A percentile compares a stretch with the other conserved stretches of the same genome.
These are phyloP conservation scores for Ustilago loliicola DNA, from an alignment of 1,284 basidiomycete species.

Conservation along the genomic window DNA sequence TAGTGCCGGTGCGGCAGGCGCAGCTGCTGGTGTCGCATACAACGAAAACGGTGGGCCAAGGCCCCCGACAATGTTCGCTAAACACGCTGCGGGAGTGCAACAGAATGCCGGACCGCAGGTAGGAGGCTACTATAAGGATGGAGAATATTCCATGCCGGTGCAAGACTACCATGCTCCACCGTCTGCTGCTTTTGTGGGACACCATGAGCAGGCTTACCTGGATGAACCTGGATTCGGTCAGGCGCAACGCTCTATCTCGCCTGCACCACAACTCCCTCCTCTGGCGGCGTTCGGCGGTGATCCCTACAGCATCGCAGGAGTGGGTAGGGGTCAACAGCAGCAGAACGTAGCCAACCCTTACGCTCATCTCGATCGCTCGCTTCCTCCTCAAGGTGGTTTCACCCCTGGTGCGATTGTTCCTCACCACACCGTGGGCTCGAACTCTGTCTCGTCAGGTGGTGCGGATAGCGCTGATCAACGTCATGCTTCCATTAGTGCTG, in stretches of 20 bases:
- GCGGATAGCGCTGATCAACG: slow-evolving; percentile 23
- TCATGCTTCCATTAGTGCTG: slow-evolving; percentile 27
- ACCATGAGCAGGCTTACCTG: slow-evolving; percentile 34
- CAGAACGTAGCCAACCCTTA: slow-evolving; percentile 64
- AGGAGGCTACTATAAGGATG: slow-evolving; percentile 56
- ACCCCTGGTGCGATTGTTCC: slow-evolving; percentile 16
- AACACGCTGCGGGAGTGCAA: slow-evolving; percentile 60
- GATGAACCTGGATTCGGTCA: slow-evolving; percentile 44
- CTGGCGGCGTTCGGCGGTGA: slow-evolving; percentile 61
- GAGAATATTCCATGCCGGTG: slow-evolving; percentile 32
- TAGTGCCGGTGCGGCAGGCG: slow-evolving; percentile 49
- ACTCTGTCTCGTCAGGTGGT: slow-evolving; percentile 21
- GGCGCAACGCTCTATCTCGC: slow-evolving; percentile 29
- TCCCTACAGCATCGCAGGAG: slow-evolving; percentile 59
- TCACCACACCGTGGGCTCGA: slow-evolving; percentile 28
- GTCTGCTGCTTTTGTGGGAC: slow-evolving; percentile 39
- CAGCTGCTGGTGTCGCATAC: slow-evolving; percentile 57
- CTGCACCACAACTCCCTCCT: slow-evolving; percentile 57
- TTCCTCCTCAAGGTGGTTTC: slow-evolving; percentile 17
- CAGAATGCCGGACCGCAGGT: slow-evolving; percentile 48
- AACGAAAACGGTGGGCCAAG: slow-evolving; percentile 65
- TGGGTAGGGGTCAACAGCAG: slow-evolving; percentile 41
- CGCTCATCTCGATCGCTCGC: slow-evolving; percentile 61
- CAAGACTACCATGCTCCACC: slow-evolving; percentile 44
- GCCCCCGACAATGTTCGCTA: slow-evolving; percentile 70